A percentile compares a stretch with the other conserved stretches of the same genome.
Evolutionary conservation across 805 yeast species (phyloP).

Genomic region (Ogataea degrootiae): DNA sequence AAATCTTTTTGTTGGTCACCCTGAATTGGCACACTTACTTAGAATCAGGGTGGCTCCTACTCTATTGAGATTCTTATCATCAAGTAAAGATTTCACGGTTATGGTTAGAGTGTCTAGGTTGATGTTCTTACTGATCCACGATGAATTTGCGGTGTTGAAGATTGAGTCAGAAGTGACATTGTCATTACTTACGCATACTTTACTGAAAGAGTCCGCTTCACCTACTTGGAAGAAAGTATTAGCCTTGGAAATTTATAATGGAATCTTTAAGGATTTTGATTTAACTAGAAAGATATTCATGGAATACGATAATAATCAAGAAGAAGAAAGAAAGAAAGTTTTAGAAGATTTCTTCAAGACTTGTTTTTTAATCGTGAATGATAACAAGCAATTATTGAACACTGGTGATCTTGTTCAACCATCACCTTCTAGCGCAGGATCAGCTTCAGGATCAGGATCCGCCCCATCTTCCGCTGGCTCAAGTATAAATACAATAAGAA

Average conservation of each 20-base stretch:
- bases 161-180: conserved; percentile 80
- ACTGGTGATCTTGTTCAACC: conserved; percentile 31
- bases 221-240: conserved; percentile 72
- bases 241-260: conserved; percentile 67
- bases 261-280: conserved; percentile 51
- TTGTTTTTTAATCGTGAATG: conserved; percentile 33
- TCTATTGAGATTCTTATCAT: conserved; percentile 59
- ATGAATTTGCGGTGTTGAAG: conserved; percentile 57
- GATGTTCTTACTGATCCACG: conserved; percentile 54
- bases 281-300: conserved; percentile 49
- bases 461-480: conserved; percentile 7
- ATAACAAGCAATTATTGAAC: conserved; percentile 30
- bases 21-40: conserved; percentile 62
- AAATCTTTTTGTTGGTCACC: conserved; percentile 47
- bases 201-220: conserved; percentile 50
- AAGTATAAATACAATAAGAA: background rate
- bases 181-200: conserved; percentile 66
- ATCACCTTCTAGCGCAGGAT: conserved; percentile 12
- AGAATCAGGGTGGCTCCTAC: conserved; percentile 72
- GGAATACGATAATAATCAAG: conserved; percentile 53
- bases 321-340: conserved; percentile 53
- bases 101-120: conserved; percentile 74
- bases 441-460: conserved; percentile 7
- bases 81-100: conserved; percentile 57
- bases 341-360: conserved; percentile 49